Evolutionary conservation across 129 eudicot species (phyloP), one percentile per base, ranked within the genome.

Genomic region (Centella asiatica): DNA sequence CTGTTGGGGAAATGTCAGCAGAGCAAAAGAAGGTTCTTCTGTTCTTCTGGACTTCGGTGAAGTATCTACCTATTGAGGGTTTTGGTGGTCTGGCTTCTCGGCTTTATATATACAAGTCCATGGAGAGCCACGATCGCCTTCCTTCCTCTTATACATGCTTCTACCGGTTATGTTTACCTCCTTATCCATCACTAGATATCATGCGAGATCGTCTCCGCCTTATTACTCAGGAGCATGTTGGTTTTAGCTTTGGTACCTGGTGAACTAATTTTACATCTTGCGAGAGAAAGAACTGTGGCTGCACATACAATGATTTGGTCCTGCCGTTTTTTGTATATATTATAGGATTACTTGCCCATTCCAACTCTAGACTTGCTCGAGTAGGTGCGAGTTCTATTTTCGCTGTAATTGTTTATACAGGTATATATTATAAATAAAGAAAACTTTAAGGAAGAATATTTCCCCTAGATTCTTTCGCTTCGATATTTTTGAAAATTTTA

Each of bases 71-170:
- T 0, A 54, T 86, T 2, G 95, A 90, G 22, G 97, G 97, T 44
- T 90, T 90, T 57, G 25, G 80, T 28, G 98, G 98, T 14, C 77
- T 90, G 73, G 79, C 94, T 61, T 90, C 98, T 52, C 81, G 78
- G 64, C 80, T 90, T 24, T 71, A 67, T 76, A 81, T 87, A 42
- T 81, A 71, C 74, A 81, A 73, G 54, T 55, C 85, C 36, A 51
- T 65, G 0, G 88, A 81, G 31, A 46, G 90, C 5, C 23, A 15
- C 6, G 82, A 87, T 26, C 90, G 69, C 67, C 72, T 90, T 63
- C 98, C 95, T 18, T 86, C 95, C 15, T 84, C 98, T 19, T 94
- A 86, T 44, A 90, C 98, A 62, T 90, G 98, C 82, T 90, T 86
- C 72, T 80, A 78, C 77, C 74, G 82, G 57, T 32, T 90, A 23